Conservation (phyloP, 1,139 yeast species). For the Pichia sp. region DNA sequence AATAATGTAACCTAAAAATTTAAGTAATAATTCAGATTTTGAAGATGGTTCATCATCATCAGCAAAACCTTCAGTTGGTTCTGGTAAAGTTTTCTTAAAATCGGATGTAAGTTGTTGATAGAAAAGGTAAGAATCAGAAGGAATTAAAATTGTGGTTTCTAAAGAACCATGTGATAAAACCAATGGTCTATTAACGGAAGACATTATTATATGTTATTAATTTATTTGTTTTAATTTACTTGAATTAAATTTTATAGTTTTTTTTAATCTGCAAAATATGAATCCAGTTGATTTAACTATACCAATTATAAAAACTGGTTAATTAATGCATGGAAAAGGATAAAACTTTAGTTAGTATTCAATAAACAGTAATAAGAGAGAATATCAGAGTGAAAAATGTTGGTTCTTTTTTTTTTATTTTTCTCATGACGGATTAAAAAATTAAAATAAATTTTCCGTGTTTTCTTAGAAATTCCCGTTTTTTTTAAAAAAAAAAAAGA, state of each 20-base stretch:
- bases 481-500: no score
- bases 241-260: background rate
- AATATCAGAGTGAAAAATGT: no score
- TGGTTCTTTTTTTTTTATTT: no score
- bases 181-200: slow-evolving; percentile 53
- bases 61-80: slow-evolving; percentile 76
- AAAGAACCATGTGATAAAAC: slow-evolving; percentile 78
- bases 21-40: slow-evolving; percentile 78
- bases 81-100: slow-evolving; percentile 71
- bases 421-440: no score
- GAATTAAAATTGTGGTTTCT: slow-evolving; percentile 84
- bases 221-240: background rate
- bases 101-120: slow-evolving; percentile 86
- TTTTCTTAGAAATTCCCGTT: no score
- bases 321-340: no score
- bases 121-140: slow-evolving; percentile 70
- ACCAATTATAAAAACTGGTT: no score
- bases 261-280: no score
- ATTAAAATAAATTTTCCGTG: no score
- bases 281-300: no score
- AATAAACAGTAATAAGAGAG: no score
- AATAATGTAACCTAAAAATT: slow-evolving; percentile 69
- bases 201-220: slow-evolving; percentile 2
- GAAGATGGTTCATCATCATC: slow-evolving; percentile 87
- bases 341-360: no score